Conservation (phyloP, 352 stramenopile genomes). For the Phytophthora niederhauseri region DNA sequence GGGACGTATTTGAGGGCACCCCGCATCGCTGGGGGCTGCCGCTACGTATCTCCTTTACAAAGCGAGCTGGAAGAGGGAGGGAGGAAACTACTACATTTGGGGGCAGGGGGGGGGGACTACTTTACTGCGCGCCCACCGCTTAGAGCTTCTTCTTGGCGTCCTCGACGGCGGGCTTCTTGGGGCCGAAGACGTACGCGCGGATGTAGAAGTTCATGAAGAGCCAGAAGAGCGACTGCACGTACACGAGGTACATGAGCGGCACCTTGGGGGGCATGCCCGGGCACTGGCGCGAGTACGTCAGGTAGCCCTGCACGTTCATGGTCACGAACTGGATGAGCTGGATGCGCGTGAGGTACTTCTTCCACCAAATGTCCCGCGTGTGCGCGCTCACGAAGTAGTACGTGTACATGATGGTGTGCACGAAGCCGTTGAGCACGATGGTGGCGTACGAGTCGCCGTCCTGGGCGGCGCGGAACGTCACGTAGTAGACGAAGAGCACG, state of each 20-base stretch:
- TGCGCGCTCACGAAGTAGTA: conserved; percentile 98
- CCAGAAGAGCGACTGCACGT: conserved; percentile 95
- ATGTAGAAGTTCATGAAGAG: conserved; percentile 97
- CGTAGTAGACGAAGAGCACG: conserved; percentile 97
- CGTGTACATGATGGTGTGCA: conserved; percentile 98
- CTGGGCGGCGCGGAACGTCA: conserved; percentile 92
- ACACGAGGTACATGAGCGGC: conserved; percentile 90
- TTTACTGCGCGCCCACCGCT: conserved; percentile 12
- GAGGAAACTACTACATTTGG: conserved; percentile 18
- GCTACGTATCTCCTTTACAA: conserved; percentile 26
- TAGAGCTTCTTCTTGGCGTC: conserved; percentile 49
- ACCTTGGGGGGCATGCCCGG: conserved; percentile 75
- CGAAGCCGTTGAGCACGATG: conserved; percentile 95
- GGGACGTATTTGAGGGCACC: conserved; percentile 21
- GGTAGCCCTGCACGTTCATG: conserved; percentile 71
- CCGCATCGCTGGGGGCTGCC: background rate
- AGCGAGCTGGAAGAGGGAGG: conserved; percentile 1
- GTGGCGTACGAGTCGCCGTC: conserved; percentile 96
- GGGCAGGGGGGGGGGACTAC: conserved; percentile 13
- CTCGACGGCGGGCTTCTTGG: conserved; percentile 39
- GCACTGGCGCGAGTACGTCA: conserved; percentile 83
- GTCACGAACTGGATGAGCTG: conserved; percentile 95
- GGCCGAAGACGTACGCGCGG: conserved; percentile 82
- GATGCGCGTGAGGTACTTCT: conserved; percentile 93
- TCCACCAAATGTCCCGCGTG: conserved; percentile 97